Percentiles rank a stretch among this genome's conserved stretches.
These are phyloP conservation scores for Epichloe scottii DNA, from an alignment of 2,329 filamentous ascomycete species.

Conservation along the genomic window DNA sequence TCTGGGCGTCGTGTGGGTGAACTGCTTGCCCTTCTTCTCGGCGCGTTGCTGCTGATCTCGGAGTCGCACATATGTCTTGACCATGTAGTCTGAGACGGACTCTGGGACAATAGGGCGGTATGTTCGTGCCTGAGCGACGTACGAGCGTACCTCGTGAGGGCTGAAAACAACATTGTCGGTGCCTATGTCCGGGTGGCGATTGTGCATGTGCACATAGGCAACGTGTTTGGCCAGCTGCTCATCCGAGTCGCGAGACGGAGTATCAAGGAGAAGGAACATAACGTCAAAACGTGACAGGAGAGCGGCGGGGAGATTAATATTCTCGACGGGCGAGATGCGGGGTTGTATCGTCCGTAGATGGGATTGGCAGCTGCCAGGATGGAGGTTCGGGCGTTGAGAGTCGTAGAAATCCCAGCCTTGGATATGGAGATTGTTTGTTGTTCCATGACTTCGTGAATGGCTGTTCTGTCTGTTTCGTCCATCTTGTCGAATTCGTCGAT, in stretches of 20 bases:
- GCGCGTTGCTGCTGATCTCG: conserved; percentile 84
- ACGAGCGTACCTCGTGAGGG: conserved; percentile 88
- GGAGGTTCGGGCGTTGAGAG: conserved; percentile 87
- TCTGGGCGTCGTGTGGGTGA: conserved; percentile 86
- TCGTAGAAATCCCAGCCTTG: conserved; percentile 59
- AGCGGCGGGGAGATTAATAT: conserved; percentile 97
- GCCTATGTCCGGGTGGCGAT: conserved; percentile 68
- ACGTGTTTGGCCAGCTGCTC: conserved; percentile 94
- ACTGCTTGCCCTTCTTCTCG: conserved; percentile 82
- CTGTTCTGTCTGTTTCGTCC: conserved; percentile 72
- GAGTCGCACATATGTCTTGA: conserved; percentile 91
- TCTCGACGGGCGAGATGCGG: conserved; percentile 95
- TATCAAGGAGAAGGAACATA: conserved; percentile 93
- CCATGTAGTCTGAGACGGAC: conserved; percentile 86
- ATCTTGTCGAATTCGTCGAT: conserved; percentile 87
- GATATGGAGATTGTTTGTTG: conserved; percentile 79
- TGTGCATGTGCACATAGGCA: conserved; percentile 94
- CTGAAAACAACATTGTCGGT: conserved; percentile 61
- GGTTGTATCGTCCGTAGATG: conserved; percentile 95
- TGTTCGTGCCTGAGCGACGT: conserved; percentile 83
- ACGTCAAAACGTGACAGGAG: conserved; percentile 95
- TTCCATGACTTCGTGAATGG: conserved; percentile 82
- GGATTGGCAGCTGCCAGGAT: conserved; percentile 95
- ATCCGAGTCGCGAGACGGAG: conserved; percentile 76
- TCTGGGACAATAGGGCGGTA: conserved; percentile 80